A percentile compares a stretch with the other conserved stretches of the same genome.
Conservation (phyloP, 495 filamentous ascomycete species). For the Echria macrotheca region DNA sequence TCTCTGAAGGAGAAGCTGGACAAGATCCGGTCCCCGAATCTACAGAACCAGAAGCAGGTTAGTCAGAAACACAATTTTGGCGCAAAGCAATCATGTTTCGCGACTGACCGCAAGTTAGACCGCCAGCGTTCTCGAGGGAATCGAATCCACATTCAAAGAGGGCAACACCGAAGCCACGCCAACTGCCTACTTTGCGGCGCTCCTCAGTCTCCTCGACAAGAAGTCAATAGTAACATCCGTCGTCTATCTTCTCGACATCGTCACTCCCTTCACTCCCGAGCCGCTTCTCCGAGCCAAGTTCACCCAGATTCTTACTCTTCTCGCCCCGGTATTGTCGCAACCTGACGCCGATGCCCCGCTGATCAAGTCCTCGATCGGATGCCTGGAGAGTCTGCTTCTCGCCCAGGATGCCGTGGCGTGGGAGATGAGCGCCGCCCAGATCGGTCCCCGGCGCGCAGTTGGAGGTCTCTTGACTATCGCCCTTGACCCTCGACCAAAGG, state of each 20-base stretch:
- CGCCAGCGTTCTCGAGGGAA: conserved; percentile 77
- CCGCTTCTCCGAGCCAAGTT: conserved; percentile 89
- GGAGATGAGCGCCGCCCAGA: conserved; percentile 74
- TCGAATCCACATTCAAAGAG: conserved; percentile 86
- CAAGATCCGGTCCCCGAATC: conserved; percentile 92
- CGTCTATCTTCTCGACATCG: conserved; percentile 91
- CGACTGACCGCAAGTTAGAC: conserved; percentile 50
- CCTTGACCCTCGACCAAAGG: conserved; percentile 87
- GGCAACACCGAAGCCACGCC: conserved; percentile 76
- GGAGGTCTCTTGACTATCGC: conserved; percentile 80
- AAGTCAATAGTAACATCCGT: conserved; percentile 82
- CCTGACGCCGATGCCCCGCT: conserved; percentile 83
- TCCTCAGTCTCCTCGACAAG: conserved; percentile 85
- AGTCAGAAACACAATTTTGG: conserved; percentile 19
- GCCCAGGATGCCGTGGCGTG: conserved; percentile 85
- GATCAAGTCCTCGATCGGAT: conserved; percentile 83
- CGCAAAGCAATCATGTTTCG: background rate
- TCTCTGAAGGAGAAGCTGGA: conserved; percentile 86
- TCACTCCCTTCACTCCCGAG: conserved; percentile 74
- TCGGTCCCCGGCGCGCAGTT: conserved; percentile 82
- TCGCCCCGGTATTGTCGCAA: conserved; percentile 75
- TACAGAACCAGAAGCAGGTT: conserved; percentile 91
- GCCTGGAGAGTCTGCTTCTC: conserved; percentile 78
- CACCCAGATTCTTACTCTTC: conserved; percentile 78
- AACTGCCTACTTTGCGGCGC: conserved; percentile 91